phyloP scores from a whole-genome alignment of 1,139 yeast genomes.

The Lodderomyces jiufengensis region DNA sequence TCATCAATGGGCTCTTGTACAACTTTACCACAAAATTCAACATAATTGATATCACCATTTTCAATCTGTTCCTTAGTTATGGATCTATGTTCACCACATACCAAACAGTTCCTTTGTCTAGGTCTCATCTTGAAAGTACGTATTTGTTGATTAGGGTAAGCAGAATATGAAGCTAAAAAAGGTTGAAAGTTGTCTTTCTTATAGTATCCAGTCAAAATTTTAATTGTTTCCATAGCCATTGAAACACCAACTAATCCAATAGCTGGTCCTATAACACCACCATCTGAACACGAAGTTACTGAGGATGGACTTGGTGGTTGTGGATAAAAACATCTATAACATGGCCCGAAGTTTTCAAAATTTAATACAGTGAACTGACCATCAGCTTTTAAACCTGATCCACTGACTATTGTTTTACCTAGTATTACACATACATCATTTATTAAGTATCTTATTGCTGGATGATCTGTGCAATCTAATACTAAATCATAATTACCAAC shows the following conservation, averaged over 20 bases:
- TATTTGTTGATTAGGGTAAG: slow-evolving; percentile 67
- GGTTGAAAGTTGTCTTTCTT: slow-evolving; percentile 55
- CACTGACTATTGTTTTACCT: slow-evolving; percentile 77
- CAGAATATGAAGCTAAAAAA: slow-evolving; percentile 66
- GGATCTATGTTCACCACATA: slow-evolving; percentile 52
- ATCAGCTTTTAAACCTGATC: slow-evolving; percentile 86
- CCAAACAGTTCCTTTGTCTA: slow-evolving; percentile 55
- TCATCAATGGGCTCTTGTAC: slow-evolving; percentile 37
- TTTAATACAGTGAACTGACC: slow-evolving; percentile 84
- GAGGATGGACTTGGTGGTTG: slow-evolving; percentile 82
- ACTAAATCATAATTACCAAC: slow-evolving; percentile 67
- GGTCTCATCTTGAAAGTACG: slow-evolving; percentile 80
- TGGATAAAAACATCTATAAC: slow-evolving; percentile 93
- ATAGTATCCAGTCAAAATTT: slow-evolving; percentile 62
- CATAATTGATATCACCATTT: slow-evolving; percentile 54
- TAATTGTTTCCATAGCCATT: slow-evolving; percentile 87
- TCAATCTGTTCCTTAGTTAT: slow-evolving; percentile 48
- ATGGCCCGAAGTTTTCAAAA: slow-evolving; percentile 70
- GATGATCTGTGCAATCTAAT: slow-evolving; percentile 93
- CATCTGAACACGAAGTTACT: slow-evolving; percentile 85
- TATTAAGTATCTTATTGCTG: slow-evolving; percentile 79
- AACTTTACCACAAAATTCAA: slow-evolving; percentile 66
- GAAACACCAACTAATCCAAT: slow-evolving; percentile 86
- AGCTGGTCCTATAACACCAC: slow-evolving; percentile 94
- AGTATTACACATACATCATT: slow-evolving; percentile 78